Evolutionary conservation across 352 stramenopile species (phyloP), one percentile per base, ranked within the genome.

Genomic region (Aphanomyces stellatus): DNA sequence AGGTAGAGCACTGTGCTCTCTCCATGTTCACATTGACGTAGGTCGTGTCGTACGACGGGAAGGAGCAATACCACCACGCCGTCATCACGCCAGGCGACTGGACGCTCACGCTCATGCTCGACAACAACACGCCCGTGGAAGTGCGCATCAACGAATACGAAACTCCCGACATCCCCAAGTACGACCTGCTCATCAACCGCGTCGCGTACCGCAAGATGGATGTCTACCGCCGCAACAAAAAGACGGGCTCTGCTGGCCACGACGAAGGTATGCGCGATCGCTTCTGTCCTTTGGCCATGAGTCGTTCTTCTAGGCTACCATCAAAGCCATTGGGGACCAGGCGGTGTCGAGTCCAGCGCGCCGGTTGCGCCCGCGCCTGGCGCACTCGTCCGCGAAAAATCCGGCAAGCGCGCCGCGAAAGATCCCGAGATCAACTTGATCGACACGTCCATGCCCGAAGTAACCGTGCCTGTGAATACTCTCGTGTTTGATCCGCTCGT

Each of bases 61-160:
- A 81, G 2, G 83, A 92, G 61, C 85, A 92, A 75, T 85, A 94
- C 69, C 35, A 51, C 33, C 22, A 15, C 24, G 25, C 35, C n/a
- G 7, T 13, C 5, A 64, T 64, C 17, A 88, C 77, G 6, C 66
- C 85, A 53, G 84, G 83, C 6, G 82, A 91, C 51, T 94, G 83
- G 85, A 85, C 59, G 70, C 89, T 88, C 72, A 75, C 76, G 19
- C 90, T 91, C 77, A 77, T 91, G 64, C 67, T 93, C 31, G 85
- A 93, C 28, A 76, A 84, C 5, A 90, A 90, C 69, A 64, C 77
- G 27, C 78, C 79, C 22, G 85, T 94, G 51, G 85, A 94, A 80
- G 82, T 94, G 31, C 85, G 83, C 60, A 94, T 94, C 62, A 91
- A 92, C 53, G 85, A 94, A 51, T 68, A 90, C 35, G 85, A 92